Conservation (phyloP, 2,329 filamentous ascomycete species). For the Nigrograna mackinnonii region DNA sequence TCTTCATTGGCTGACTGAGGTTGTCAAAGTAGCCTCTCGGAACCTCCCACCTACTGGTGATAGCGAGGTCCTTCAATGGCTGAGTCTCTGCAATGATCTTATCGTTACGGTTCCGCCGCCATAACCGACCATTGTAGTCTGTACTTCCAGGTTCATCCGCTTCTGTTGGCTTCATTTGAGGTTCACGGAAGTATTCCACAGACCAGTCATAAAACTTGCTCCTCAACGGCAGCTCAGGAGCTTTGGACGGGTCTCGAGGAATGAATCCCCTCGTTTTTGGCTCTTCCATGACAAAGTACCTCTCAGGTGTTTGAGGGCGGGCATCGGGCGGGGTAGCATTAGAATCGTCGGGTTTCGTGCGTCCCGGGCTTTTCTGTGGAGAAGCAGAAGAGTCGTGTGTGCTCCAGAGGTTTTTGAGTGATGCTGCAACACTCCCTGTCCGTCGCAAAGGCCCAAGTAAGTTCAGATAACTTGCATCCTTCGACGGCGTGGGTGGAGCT, state of each 20-base stretch:
- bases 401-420: conserved; percentile 63
- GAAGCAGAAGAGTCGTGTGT: conserved; percentile 33
- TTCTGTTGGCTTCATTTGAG: conserved; percentile 96
- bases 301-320: conserved; percentile 65
- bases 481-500: conserved; percentile 53
- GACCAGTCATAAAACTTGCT: conserved; percentile 95
- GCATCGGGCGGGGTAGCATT: conserved; percentile 73
- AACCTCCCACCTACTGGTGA: conserved; percentile 84
- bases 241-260: conserved; percentile 61
- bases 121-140: conserved; percentile 93
- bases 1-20: conserved; percentile 82
- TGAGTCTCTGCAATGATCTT: conserved; percentile 90
- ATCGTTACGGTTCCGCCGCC: conserved; percentile 91
- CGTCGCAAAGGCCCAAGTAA: conserved; percentile 62
- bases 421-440: conserved; percentile 67
- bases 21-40: conserved; percentile 85
- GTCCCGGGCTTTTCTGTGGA: conserved; percentile 31
- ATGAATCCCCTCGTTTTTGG: conserved; percentile 79
- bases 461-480: conserved; percentile 60
- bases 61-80: conserved; percentile 86
- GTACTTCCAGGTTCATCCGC: conserved; percentile 94
- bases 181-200: conserved; percentile 94
- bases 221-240: conserved; percentile 72
- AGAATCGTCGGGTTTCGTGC: conserved; percentile 61
- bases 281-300: conserved; percentile 72